Conservation (phyloP, 2,329 filamentous ascomycete species). For the Neoascochyta sp. region DNA sequence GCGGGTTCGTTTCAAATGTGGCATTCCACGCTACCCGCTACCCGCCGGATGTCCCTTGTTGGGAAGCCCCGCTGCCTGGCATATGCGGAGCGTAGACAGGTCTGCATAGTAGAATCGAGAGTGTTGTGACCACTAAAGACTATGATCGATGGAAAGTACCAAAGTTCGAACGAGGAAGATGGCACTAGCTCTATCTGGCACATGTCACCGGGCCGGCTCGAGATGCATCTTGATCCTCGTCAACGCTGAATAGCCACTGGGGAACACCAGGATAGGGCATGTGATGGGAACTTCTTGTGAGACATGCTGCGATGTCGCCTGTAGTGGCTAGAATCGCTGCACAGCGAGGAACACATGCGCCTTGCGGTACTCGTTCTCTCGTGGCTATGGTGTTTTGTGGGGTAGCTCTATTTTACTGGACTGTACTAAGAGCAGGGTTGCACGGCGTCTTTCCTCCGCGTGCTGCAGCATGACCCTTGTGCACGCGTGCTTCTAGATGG, state of each 20-base stretch:
- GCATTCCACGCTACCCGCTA: slow-evolving; percentile 10
- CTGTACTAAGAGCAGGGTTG: no score
- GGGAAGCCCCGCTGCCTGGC: no score
- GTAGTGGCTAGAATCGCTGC: no score
- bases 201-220: slow-evolving; percentile 32
- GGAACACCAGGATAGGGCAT: slow-evolving; percentile 20
- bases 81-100: neutral
- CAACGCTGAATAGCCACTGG: slow-evolving; percentile 14
- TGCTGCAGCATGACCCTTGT: slow-evolving; percentile 4
- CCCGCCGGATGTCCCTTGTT: no score
- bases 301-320: no score
- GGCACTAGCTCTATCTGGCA: slow-evolving; percentile 22
- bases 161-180: slow-evolving; percentile 7
- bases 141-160: slow-evolving; percentile 7
- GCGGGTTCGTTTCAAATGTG: slow-evolving; percentile 6
- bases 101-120: slow-evolving; percentile 4
- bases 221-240: slow-evolving; percentile 19
- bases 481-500: slow-evolving; percentile 10
- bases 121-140: no score
- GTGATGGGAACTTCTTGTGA: slow-evolving; percentile 27
- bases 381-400: slow-evolving; percentile 10
- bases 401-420: slow-evolving; percentile 2
- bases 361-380: no score
- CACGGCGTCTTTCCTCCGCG: slow-evolving; percentile 4
- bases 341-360: no score